These are phyloP conservation scores for Pyrenochaeta sp. DNA, from an alignment of 2,329 filamentous ascomycete genomes.

Conservation along the genomic window DNA sequence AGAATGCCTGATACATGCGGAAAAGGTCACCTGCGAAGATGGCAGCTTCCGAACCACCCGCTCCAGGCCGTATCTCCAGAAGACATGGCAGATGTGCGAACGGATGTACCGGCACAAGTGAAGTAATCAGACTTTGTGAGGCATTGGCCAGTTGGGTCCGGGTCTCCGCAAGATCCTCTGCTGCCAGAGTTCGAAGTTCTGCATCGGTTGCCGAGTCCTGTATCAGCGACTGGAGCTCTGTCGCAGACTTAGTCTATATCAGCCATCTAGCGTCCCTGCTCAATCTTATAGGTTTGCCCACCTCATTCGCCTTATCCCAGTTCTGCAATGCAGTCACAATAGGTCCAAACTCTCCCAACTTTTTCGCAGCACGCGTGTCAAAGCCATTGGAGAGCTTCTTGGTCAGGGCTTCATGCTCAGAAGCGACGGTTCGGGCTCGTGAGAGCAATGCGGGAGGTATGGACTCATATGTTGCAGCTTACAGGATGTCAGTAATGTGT, in stretches of 20 bases:
- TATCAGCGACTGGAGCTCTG: conserved; percentile 79
- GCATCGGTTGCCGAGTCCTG: conserved; percentile 68
- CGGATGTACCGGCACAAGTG: conserved; percentile 85
- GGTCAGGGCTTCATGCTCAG: conserved; percentile 63
- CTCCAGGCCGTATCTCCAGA: conserved; percentile 89
- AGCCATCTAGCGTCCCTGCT: conserved; percentile 12
- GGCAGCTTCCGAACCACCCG: conserved; percentile 88
- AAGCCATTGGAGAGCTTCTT: conserved; percentile 62
- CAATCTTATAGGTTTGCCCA: conserved; percentile 35
- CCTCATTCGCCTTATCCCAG: conserved; percentile 66
- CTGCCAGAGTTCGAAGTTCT: conserved; percentile 66
- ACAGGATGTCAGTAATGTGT: conserved; percentile 13
- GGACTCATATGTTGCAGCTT: conserved; percentile 34
- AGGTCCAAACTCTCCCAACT: conserved; percentile 62
- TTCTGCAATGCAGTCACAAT: conserved; percentile 61
- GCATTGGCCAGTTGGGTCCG: conserved; percentile 67
- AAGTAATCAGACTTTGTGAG: conserved; percentile 72
- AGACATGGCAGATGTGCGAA: conserved; percentile 91
- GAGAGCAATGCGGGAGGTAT: conserved; percentile 64
- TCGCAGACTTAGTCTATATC: conserved; percentile 55
- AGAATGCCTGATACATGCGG: conserved; percentile 87
- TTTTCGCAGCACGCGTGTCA: conserved; percentile 64
- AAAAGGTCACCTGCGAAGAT: conserved; percentile 88
- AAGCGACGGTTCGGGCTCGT: conserved; percentile 62
- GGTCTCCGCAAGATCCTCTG: conserved; percentile 75